Evolutionary conservation across 2,329 filamentous ascomycete genomes (phyloP).

Genomic region (Penicillium olsonii): DNA sequence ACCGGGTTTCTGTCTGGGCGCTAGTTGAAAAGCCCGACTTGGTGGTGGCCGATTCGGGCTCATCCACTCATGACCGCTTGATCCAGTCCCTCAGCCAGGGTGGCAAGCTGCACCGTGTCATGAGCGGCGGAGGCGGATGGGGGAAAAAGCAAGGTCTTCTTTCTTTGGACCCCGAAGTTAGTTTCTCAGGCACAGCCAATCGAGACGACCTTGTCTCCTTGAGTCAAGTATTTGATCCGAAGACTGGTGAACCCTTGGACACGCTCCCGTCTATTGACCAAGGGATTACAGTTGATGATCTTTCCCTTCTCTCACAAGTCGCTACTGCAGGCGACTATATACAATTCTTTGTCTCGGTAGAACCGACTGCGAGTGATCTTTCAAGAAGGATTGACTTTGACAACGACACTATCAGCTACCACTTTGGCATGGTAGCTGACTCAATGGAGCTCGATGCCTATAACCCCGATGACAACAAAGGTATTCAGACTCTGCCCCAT

Average conservation of each 20-base stretch:
- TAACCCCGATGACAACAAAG: background rate
- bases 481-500: slow-evolving; percentile 30
- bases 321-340: slow-evolving; percentile 41
- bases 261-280: slow-evolving; percentile 24
- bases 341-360: slow-evolving; percentile 44
- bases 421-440: slow-evolving; percentile 36
- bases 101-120: slow-evolving; percentile 43
- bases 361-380: slow-evolving; percentile 12
- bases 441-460: slow-evolving; percentile 18
- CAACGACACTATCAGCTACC: slow-evolving; percentile 23
- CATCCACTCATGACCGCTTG: slow-evolving; percentile 25
- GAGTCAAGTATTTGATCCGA: slow-evolving; percentile 26
- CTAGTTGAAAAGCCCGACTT: slow-evolving; percentile 35
- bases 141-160: slow-evolving; percentile 49
- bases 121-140: slow-evolving; percentile 48
- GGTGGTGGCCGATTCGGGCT: slow-evolving; percentile 6
- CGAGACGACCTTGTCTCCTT: slow-evolving; percentile 21
- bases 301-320: slow-evolving; percentile 42
- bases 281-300: slow-evolving; percentile 29
- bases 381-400: background rate
- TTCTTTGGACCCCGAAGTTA: slow-evolving; percentile 43
- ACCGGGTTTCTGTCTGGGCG: slow-evolving; percentile 45
- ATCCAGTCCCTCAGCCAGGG: slow-evolving; percentile 31
- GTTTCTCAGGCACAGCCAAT: slow-evolving; percentile 25
- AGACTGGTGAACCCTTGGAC: slow-evolving; percentile 8